Evolutionary conservation across 306 rosid genomes (phyloP).

Genomic region (Quercus alba): DNA sequence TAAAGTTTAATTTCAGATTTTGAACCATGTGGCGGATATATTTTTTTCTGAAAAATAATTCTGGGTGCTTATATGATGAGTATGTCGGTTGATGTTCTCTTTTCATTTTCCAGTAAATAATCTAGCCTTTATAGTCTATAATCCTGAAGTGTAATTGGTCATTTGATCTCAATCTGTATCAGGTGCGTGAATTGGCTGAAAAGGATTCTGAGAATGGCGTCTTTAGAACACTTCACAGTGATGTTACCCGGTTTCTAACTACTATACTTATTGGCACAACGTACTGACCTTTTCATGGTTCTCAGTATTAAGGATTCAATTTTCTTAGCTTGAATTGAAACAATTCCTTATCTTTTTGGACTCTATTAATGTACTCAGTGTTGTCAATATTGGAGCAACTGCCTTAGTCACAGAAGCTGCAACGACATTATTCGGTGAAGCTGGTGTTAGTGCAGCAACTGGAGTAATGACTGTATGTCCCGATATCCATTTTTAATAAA

Average conservation of each 20-base stretch:
- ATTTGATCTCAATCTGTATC: slow-evolving; percentile 25
- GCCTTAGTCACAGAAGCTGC: slow-evolving; percentile 95
- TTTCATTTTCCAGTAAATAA: neutral
- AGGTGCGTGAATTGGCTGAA: slow-evolving; percentile 68
- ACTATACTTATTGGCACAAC: slow-evolving; percentile 99
- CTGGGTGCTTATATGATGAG: neutral
- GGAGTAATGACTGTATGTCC: slow-evolving; percentile 98
- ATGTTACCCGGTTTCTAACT: slow-evolving; percentile 84
- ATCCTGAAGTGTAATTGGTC: slow-evolving; percentile 16
- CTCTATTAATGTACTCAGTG: slow-evolving; percentile 54
- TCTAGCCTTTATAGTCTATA: neutral
- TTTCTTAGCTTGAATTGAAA: slow-evolving; percentile 17
- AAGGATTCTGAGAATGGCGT: slow-evolving; percentile 60
- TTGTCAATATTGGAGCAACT: slow-evolving; percentile 96
- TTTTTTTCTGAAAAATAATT: neutral
- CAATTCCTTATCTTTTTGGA: slow-evolving; percentile 43
- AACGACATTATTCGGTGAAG: slow-evolving; percentile 94
- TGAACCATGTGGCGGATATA: neutral
- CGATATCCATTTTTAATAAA: slow-evolving; percentile 19
- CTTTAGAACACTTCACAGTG: slow-evolving; percentile 58
- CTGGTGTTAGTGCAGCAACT: slow-evolving; percentile 98
- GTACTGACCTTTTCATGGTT: slow-evolving; percentile 48
- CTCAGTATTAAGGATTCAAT: slow-evolving; percentile 3
- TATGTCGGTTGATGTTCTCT: neutral
- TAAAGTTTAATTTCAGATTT: neutral